These are phyloP conservation scores for Phylloporus sp. DNA, from an alignment of 1,284 basidiomycete species.

Conservation along the genomic window DNA sequence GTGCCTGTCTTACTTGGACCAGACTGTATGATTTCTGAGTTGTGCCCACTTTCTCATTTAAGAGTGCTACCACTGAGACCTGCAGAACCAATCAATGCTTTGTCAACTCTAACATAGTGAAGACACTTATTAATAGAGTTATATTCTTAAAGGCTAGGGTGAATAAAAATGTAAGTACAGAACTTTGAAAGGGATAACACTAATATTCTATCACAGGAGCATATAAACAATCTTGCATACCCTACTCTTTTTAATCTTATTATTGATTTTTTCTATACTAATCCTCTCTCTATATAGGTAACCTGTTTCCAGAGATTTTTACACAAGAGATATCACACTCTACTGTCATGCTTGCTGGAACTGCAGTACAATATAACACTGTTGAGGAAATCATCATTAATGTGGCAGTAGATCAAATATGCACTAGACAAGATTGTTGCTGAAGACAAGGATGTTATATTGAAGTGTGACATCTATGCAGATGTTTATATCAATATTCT, in stretches of 20 bases:
- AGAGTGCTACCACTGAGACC: neutral
- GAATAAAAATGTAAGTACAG: neutral
- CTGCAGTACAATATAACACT: neutral
- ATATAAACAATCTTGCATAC: neutral
- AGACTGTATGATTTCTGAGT: no score
- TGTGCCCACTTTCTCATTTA: neutral
- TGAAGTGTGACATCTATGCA: constrained; percentile 11
- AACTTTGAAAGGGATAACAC: neutral
- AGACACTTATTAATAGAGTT: neutral
- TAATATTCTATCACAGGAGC: neutral
- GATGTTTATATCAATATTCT: constrained; percentile 8
- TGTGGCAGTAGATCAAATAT: neutral
- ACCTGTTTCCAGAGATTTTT: neutral
- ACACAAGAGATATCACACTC: neutral
- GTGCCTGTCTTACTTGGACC: no score
- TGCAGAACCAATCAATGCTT: neutral
- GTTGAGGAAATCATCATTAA: neutral
- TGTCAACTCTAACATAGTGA: neutral
- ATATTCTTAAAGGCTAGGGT: neutral
- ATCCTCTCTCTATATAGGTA: neutral
- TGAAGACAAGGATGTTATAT: constrained; percentile 6
- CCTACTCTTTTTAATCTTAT: neutral
- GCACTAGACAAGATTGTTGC: neutral
- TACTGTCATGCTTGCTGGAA: neutral
- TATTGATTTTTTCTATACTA: neutral